Conservation (phyloP, 1,284 basidiomycete genomes). For the Salmacisia buchloeana region DNA sequence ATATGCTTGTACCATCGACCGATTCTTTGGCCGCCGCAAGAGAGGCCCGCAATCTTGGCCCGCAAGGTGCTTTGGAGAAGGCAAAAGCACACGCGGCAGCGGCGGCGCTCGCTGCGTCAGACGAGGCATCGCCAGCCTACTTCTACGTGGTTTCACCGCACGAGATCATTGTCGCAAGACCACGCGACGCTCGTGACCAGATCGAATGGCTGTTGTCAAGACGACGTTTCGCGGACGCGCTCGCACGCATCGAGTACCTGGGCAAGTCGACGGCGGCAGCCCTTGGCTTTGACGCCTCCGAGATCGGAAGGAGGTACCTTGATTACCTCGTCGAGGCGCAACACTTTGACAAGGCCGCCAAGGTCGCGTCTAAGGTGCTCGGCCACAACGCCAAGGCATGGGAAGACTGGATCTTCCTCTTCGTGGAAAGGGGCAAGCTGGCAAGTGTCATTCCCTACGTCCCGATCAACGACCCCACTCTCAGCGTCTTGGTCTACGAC, state of each 20-base stretch:
- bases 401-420: slow-evolving; percentile 92
- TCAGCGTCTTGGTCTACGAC: slow-evolving; percentile 83
- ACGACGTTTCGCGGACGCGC: slow-evolving; percentile 78
- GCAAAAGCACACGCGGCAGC: slow-evolving; percentile 4
- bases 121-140: slow-evolving; percentile 30
- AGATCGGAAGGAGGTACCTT: slow-evolving; percentile 44
- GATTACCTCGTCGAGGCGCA: slow-evolving; percentile 55
- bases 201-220: slow-evolving; percentile 86
- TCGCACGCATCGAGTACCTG: slow-evolving; percentile 71
- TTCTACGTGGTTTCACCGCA: slow-evolving; percentile 80
- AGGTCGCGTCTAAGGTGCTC: slow-evolving; percentile 79
- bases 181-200: slow-evolving; percentile 82
- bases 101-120: slow-evolving; percentile 1
- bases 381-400: slow-evolving; percentile 71
- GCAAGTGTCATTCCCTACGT: slow-evolving; percentile 82
- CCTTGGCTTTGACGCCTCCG: slow-evolving; percentile 59
- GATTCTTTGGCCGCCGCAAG: slow-evolving; percentile 22
- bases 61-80: background rate
- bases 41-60: background rate
- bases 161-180: slow-evolving; percentile 77
- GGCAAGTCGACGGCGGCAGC: slow-evolving; percentile 46
- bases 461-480: slow-evolving; percentile 72
- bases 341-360: slow-evolving; percentile 75
- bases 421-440: slow-evolving; percentile 75
- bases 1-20: slow-evolving; percentile 59